Base-by-base conservation (phyloP, 2,329 filamentous ascomycete species). In the Epichloe uncinata region DNA sequence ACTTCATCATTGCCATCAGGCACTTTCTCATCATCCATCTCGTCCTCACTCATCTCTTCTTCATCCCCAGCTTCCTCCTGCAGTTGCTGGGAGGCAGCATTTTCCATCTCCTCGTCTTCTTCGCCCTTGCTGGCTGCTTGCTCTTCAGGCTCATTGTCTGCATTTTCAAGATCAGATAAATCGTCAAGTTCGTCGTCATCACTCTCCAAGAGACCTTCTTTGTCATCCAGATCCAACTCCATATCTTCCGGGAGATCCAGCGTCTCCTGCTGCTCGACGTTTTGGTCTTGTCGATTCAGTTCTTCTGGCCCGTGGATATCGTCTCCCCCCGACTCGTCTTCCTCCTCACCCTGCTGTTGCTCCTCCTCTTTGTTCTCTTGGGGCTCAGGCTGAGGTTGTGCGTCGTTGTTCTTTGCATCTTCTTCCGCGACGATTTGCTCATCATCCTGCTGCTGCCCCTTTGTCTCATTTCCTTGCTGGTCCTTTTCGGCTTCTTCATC, bases 211-310 rank as follows among this genome's bases (percentile, higher is more conserved):
- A 69, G 70, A 4, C 77, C 77, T 16, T 75, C 73, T 30, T 78
- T 72, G 30, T 86, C 84, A 55, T 91, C 84, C 50, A 93, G 75
- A 55, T 90, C 81, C 63, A 96, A 76, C 51, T 94, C 82, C 74
- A 96, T 84, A 55, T 95, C 87, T 41, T 95, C 89, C 0, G 89
- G 89, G 20, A 95, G 72, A 43, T 90, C 88, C 52, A 95, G 72
- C 2, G 84, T 82, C 53, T 95, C 82, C 58, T 88, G 83, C 62
- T 95, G 84, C 57, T 91, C 79, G 2, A 87, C 79, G 58, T 91
- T 84, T 47, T 88, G 84, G 52, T 90, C 79, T 57, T 82, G 79
- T 44, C 70, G 71, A 55, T 79, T 79, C 44, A 75, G 63, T 53
- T 81, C 77, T 33, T 81, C 75, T 53, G 76, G 73, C 5, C 71